Evolutionary conservation across 2,329 filamentous ascomycete species (phyloP), one percentile per base, ranked within the genome.

Genomic region (Xylariaceae sp.): DNA sequence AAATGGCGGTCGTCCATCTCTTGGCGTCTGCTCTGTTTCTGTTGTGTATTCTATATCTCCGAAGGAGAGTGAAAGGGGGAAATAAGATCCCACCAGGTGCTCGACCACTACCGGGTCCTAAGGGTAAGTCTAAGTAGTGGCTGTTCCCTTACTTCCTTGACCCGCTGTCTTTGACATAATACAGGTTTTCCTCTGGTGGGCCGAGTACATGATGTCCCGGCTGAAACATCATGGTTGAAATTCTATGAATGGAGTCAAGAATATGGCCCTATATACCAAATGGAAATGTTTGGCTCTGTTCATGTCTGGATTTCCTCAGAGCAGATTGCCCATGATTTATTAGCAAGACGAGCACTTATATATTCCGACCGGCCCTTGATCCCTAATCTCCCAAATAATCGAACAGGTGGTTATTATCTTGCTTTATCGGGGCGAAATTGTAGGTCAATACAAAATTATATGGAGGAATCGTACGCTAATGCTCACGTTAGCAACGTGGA

Each of bases 271-370:
- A 80, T 80, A 52, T 79, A 79, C 61, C 71, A 78, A 62, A 75
- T 73, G 45, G 69, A 77, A 54, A 77, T 79, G 19, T 79, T 80
- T 40, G 78, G 77, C 19, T 71, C 70, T 2, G 70, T 74, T 3
- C 77, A 80, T 57, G 73, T 81, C 44, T 80, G 77, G 78, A 79
- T 80, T 49, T 77, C 77, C 7, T 75, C 74, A 1, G 77, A 79
- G 60, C 55, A 71, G 41, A 66, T 79, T n/a, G 78, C 77, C 20
- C 69, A 76, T 37, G 77, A 81, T 47, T 66, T 81, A 4, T 69
- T 81, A 4, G 71, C 77, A 18, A 72, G 74, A 40, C 66, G 75
- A 16, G 73, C 74, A 2, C 51, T 64, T 23, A 77, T 76, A 60
- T 79, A 79, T 64, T 80, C 77, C n/a, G 77, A 80, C 59, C 73